These are phyloP conservation scores for Vigna radiata DNA, from an alignment of 306 rosid species.

Conservation along the genomic window DNA sequence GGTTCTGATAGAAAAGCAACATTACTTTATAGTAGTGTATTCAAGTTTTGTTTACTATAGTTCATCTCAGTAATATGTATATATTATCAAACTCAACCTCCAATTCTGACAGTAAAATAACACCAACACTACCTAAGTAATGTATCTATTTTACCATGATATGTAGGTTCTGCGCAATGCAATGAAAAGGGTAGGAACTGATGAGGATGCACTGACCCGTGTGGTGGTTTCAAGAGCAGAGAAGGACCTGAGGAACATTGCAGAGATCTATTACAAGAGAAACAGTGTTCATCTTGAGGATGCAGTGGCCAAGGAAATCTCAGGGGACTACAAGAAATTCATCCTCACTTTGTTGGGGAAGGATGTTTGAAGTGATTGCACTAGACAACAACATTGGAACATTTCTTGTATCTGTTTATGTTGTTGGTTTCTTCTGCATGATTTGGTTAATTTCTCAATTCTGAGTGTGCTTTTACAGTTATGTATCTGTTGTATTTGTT, in stretches of 20 bases:
- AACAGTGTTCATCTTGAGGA: slow-evolving; percentile 65
- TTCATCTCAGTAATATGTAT: too few relatives aligned
- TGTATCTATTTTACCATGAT: neutral
- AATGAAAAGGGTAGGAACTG: slow-evolving; percentile 58
- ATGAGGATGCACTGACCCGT: slow-evolving; percentile 74
- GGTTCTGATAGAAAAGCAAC: too few relatives aligned
- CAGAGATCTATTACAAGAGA: slow-evolving; percentile 63
- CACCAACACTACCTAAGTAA: too few relatives aligned
- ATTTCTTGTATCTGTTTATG: slow-evolving; percentile 24
- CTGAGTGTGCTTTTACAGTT: neutral
- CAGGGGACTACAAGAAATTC: slow-evolving; percentile 78
- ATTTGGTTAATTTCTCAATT: slow-evolving; percentile 12
- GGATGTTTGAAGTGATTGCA: slow-evolving; percentile 40
- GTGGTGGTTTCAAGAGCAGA: slow-evolving; percentile 77
- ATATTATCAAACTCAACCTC: too few relatives aligned
- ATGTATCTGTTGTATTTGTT: neutral
- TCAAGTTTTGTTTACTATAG: too few relatives aligned
- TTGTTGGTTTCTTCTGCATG: slow-evolving; percentile 24
- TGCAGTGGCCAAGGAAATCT: slow-evolving; percentile 66
- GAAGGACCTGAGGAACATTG: slow-evolving; percentile 58
- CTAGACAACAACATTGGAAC: neutral
- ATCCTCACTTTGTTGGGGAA: slow-evolving; percentile 77
- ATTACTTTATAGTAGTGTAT: too few relatives aligned
- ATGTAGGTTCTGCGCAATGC: slow-evolving; percentile 64
- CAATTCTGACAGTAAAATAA: too few relatives aligned